These are phyloP conservation scores for Xylaria sp. DNA, from an alignment of 2,329 filamentous ascomycete genomes.

Conservation along the genomic window DNA sequence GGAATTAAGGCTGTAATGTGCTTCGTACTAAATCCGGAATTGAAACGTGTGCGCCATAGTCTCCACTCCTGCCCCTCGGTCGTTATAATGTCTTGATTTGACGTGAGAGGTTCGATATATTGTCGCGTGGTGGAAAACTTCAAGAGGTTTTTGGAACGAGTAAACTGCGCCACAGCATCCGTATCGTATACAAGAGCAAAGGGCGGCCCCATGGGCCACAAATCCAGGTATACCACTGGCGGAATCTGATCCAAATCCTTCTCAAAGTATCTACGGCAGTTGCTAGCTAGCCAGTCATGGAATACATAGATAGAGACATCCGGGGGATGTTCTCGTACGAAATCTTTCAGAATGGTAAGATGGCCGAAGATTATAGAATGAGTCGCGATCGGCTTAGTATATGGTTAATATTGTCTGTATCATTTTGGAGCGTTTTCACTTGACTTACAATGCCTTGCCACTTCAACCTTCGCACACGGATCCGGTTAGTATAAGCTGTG, in stretches of 20 bases:
- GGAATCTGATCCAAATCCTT: constrained; percentile 23
- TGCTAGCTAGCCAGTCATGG: constrained; percentile 28
- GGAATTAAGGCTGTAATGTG: constrained; percentile 43
- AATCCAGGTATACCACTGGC: constrained; percentile 34
- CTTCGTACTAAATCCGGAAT: constrained; percentile 43
- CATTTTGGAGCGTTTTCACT: too few relatives aligned
- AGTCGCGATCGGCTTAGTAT: background rate
- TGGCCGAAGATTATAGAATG: constrained; percentile 33
- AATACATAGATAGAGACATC: constrained; percentile 32
- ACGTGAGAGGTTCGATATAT: constrained; percentile 38
- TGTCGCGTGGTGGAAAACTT: constrained; percentile 12
- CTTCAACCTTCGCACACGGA: too few relatives aligned
- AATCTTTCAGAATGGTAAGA: too few relatives aligned
- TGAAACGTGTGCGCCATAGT: constrained; percentile 38
- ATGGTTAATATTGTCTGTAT: too few relatives aligned
- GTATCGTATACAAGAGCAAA: constrained; percentile 26
- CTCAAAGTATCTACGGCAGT: constrained; percentile 30
- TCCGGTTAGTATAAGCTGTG: too few relatives aligned
- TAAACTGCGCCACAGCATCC: constrained; percentile 28
- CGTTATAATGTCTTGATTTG: constrained; percentile 39
- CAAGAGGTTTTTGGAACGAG: constrained; percentile 22
- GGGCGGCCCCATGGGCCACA: constrained; percentile 32
- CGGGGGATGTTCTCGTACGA: constrained; percentile 25
- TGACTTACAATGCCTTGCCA: too few relatives aligned
- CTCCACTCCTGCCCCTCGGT: constrained; percentile 42